Evolutionary conservation across 805 yeast genomes (phyloP).

Genomic region (Lipomyces starkeyi): DNA sequence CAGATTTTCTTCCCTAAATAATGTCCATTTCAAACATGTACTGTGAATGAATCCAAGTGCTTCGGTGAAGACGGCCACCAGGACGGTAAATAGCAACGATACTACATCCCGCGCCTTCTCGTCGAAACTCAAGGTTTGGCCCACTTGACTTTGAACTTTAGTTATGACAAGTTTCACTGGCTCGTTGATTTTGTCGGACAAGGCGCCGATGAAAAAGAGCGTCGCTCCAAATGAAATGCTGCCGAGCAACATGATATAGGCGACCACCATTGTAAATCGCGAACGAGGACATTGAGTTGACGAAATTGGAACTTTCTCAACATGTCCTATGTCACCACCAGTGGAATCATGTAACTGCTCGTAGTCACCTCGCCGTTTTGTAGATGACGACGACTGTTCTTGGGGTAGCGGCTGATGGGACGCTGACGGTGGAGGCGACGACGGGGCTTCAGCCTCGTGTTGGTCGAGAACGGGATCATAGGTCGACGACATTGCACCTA

Average conservation of each 20-base stretch:
- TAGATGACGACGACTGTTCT: neutral
- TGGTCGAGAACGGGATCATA: neutral
- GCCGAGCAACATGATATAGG: neutral
- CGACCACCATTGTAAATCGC: neutral
- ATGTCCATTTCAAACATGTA: constrained; percentile 8
- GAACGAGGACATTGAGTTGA: neutral
- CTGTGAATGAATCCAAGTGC: constrained; percentile 8
- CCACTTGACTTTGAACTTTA: neutral
- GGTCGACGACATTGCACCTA: neutral
- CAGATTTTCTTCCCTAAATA: neutral
- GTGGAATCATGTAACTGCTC: neutral
- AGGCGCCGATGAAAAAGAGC: neutral
- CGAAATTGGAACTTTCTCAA: neutral
- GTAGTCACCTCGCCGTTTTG: neutral
- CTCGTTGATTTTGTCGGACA: neutral
- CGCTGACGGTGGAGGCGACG: neutral
- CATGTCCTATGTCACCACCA: neutral
- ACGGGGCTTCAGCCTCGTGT: neutral
- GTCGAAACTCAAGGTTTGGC: neutral
- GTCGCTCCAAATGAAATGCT: neutral
- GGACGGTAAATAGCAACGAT: neutral
- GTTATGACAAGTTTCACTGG: neutral
- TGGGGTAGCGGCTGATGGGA: neutral
- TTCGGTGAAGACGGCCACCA: constrained; percentile 7
- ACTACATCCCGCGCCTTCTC: constrained; percentile 1